Base-by-base conservation (phyloP, 2,329 filamentous ascomycete species). In the Mycosphaerelloides madeirae region DNA sequence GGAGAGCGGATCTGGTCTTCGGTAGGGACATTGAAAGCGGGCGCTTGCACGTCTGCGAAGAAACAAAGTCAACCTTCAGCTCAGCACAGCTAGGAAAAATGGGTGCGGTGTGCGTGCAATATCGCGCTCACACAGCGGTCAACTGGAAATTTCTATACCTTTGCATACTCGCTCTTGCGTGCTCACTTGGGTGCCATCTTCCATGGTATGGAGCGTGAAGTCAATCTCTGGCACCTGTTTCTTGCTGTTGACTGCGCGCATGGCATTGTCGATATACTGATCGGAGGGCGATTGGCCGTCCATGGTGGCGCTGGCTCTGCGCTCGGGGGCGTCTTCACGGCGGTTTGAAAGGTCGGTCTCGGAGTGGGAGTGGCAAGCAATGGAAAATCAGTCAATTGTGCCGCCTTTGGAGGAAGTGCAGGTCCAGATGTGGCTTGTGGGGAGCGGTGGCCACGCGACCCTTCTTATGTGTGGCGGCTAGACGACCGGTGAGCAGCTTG, bases 191-290 rank as follows among this genome's bases (percentile, higher is more conserved):
- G 80, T 83, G 64, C 87, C 88, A 76, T 98, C 93, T 69, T 98
- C 93, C 91, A 97, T 96, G 52, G 86, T 93, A 70, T 98, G 93
- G 64, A 98, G 82, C 44, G 88, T 94, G 68, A 98, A 98, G 75
- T 98, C 93, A 63, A 98, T 97, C 77, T 97, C 91, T 46, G 93
- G 93, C 39, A 94, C 78, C 43, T 91, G 90, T 75, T 86, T 91
- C 84, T 97, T 97, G 62, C 96, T 82, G 68, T 84, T 83, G 63
- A 98, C 89, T 49, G 93, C 93, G 67, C 87, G 87, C 64, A 91
- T 84, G 59, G 87, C 85, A 80, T 88, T 91, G 73, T 95, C 88
- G 65, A 96, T 64, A 60, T 73, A 74, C 56, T 68, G 61, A 35
- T 64, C 58, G 54, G 69, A 68, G 56, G 67, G 49, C 43, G 43